Conservation (phyloP, 352 stramenopile species). For the Phytophthora melonis region DNA sequence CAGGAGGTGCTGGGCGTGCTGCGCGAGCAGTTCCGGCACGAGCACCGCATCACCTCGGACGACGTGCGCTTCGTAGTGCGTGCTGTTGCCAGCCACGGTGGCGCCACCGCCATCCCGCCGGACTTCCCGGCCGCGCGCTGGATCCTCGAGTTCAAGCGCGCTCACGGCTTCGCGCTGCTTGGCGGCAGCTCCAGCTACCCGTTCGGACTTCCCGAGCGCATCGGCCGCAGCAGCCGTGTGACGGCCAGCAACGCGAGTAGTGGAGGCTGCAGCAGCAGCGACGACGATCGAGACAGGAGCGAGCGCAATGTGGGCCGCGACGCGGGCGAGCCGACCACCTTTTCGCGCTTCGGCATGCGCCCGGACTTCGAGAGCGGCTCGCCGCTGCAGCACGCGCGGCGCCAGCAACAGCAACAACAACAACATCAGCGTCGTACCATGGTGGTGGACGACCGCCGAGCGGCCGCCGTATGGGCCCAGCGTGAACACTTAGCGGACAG, state of each 20-base stretch:
- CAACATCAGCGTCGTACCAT: slow-evolving; percentile 33
- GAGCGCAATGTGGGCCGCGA: neutral
- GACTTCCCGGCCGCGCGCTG: slow-evolving; percentile 60
- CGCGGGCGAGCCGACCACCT: neutral
- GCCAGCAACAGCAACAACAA: slow-evolving; percentile 22
- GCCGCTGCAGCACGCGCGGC: slow-evolving; percentile 15
- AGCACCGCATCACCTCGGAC: slow-evolving; percentile 60
- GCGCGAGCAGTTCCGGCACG: slow-evolving; percentile 58
- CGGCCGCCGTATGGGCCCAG: neutral
- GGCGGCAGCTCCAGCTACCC: slow-evolving; percentile 4
- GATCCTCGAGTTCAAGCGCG: slow-evolving; percentile 60
- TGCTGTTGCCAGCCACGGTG: slow-evolving; percentile 49
- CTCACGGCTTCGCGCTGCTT: slow-evolving; percentile 46
- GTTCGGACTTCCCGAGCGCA: slow-evolving; percentile 16
- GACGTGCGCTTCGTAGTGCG: slow-evolving; percentile 69
- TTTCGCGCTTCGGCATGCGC: neutral
- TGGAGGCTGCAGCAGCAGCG: slow-evolving; percentile 12
- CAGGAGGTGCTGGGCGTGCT: slow-evolving; percentile 55
- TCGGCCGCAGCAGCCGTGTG: slow-evolving; percentile 1
- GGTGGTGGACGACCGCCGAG: slow-evolving; percentile 28
- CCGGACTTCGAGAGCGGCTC: slow-evolving; percentile 14
- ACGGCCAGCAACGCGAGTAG: slow-evolving; percentile 9
- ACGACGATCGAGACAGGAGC: slow-evolving; percentile 6
- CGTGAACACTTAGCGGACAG: neutral
- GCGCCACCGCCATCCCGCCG: slow-evolving; percentile 39